Percentiles rank a stretch among this genome's conserved stretches.
phyloP scores from a whole-genome alignment of 202 grass and related monocot genomes.

The Thinopyrum obtusiflorum region DNA sequence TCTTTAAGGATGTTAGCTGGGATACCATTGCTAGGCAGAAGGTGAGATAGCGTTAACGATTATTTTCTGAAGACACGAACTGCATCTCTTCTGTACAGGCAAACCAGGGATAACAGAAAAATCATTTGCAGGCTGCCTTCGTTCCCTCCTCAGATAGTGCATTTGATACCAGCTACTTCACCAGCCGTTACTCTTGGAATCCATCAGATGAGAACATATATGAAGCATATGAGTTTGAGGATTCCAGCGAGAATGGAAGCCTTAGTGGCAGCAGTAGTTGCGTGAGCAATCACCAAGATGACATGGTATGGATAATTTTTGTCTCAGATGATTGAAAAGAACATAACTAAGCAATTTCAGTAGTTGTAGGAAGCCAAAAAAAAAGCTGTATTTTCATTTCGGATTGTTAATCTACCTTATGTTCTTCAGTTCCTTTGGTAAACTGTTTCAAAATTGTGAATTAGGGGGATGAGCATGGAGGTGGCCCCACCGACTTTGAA shows the following conservation, averaged over 20 bases:
- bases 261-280: conserved; percentile 93
- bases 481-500: conserved; percentile 79
- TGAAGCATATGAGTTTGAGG: conserved; percentile 87
- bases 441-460: conserved; percentile 26
- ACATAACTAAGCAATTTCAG: conserved; percentile 4
- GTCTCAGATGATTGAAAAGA: conserved; percentile 2
- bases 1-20: conserved; percentile 99
- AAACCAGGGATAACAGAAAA: conserved; percentile 35
- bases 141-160: conserved; percentile 93
- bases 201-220: conserved; percentile 85
- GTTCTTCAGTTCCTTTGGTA: conserved; percentile 30
- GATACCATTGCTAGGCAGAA: conserved; percentile 95
- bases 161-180: conserved; percentile 97
- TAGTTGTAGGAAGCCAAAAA: not conserved
- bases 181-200: conserved; percentile 99
- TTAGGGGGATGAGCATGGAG: conserved; percentile 77
- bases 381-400: not conserved
- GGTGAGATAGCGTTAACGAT: conserved; percentile 54
- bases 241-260: conserved; percentile 95
- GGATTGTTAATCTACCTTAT: conserved; percentile 4
- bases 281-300: conserved; percentile 93
- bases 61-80: conserved; percentile 17
- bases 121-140: conserved; percentile 85
- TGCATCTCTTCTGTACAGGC: conserved; percentile 23
- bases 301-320: conserved; percentile 58